A percentile compares a stretch with the other conserved stretches of the same genome.
These are phyloP conservation scores for Nannochloropsis salina DNA, from an alignment of 108 stramenopile species.

Conservation along the genomic window DNA sequence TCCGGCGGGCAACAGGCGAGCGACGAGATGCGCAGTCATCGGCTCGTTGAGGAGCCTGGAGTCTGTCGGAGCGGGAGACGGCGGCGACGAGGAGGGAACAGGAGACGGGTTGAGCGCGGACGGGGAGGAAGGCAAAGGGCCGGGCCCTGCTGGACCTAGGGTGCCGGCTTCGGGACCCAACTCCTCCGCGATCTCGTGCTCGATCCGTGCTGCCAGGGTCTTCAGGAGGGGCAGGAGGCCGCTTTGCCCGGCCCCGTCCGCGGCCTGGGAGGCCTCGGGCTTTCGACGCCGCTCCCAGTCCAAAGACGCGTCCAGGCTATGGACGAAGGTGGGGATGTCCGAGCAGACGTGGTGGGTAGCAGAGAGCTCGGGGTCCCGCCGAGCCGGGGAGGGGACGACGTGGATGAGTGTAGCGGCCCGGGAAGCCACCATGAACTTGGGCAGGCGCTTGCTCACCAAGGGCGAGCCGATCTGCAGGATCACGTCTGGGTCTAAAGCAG, in stretches of 20 bases:
- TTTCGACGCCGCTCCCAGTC: not conserved
- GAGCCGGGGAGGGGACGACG: slow-evolving; percentile 18
- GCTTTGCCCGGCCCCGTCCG: not conserved
- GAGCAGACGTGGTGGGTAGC: not conserved
- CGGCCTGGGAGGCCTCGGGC: no score
- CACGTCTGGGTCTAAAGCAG: slow-evolving; percentile 69
- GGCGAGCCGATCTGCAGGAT: slow-evolving; percentile 76
- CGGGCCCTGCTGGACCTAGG: not conserved
- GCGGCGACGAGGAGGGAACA: not conserved
- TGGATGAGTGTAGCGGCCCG: not conserved
- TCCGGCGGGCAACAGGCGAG: slow-evolving; percentile 54
- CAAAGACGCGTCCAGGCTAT: not conserved
- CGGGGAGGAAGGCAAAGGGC: not conserved
- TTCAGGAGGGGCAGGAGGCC: not conserved
- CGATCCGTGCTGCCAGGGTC: not conserved
- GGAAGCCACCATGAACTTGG: slow-evolving; percentile 29
- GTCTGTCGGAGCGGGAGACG: slow-evolving; percentile 15
- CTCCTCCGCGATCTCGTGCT: not conserved
- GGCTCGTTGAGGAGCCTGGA: slow-evolving; percentile 67
- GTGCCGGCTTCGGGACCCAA: not conserved
- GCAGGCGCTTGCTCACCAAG: slow-evolving; percentile 69
- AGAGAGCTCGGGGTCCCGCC: slow-evolving; percentile 30
- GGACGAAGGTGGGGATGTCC: not conserved
- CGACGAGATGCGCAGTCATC: slow-evolving; percentile 62
- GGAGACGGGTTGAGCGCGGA: not conserved